Percentiles rank a stretch among this genome's conserved stretches.
phyloP scores from a whole-genome alignment of 1,139 yeast genomes.

The Debaryomycetaceae sp. region DNA sequence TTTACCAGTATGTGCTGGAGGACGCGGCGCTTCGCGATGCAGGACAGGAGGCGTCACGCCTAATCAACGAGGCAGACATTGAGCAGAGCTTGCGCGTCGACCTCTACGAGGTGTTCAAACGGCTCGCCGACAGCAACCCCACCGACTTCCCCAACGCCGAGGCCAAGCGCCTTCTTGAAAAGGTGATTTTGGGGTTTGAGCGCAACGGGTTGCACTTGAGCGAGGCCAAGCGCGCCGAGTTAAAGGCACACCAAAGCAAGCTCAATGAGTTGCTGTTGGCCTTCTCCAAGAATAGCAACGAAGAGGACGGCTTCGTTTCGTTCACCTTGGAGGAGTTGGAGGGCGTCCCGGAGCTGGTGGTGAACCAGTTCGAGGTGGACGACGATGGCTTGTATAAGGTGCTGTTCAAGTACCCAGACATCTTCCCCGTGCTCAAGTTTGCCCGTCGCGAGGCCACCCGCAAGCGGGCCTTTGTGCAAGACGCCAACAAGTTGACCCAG shows the following conservation, averaged over 20 bases:
- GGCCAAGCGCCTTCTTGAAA: slow-evolving; percentile 52
- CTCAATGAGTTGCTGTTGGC: slow-evolving; percentile 54
- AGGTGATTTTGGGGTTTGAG: slow-evolving; percentile 50
- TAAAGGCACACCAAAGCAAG: slow-evolving; percentile 55
- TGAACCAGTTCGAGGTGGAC: slow-evolving; percentile 50
- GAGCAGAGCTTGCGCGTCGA: slow-evolving; percentile 68
- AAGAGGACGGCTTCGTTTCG: slow-evolving; percentile 56
- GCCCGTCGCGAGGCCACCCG: slow-evolving; percentile 64
- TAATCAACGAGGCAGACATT: slow-evolving; percentile 51
- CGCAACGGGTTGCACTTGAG: slow-evolving; percentile 68
- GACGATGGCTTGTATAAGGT: slow-evolving; percentile 55
- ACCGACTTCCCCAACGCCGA: slow-evolving; percentile 48
- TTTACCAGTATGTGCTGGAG: slow-evolving; percentile 67
- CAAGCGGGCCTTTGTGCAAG: slow-evolving; percentile 58
- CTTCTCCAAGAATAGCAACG: slow-evolving; percentile 65
- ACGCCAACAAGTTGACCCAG: slow-evolving; percentile 59
- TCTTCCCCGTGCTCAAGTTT: slow-evolving; percentile 69
- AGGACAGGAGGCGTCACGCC: slow-evolving; percentile 57
- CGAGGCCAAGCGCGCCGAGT: slow-evolving; percentile 47
- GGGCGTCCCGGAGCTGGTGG: slow-evolving; percentile 67
- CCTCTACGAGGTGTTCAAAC: slow-evolving; percentile 55
- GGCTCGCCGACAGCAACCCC: slow-evolving; percentile 36
- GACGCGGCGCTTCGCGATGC: slow-evolving; percentile 65
- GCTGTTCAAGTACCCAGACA: slow-evolving; percentile 78
- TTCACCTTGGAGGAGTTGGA: slow-evolving; percentile 63